phyloP scores from a whole-genome alignment of 1,284 basidiomycete genomes.

The Earliella scabrosa region DNA sequence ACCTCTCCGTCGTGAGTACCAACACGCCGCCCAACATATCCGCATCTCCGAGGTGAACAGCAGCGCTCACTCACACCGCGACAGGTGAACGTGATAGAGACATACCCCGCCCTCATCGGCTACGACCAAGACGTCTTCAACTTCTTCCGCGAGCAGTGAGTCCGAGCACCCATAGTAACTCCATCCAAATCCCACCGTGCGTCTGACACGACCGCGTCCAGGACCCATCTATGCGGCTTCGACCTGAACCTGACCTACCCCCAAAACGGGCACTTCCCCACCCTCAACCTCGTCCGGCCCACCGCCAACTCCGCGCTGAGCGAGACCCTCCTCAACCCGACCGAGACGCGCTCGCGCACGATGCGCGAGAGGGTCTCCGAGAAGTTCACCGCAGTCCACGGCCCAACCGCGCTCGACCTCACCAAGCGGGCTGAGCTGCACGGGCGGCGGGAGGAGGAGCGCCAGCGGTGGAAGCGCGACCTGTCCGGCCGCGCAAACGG shows the following conservation, averaged over 20 bases:
- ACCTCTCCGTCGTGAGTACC: constrained; percentile 51
- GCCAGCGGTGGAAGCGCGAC: constrained; percentile 29
- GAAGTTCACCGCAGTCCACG: constrained; percentile 16
- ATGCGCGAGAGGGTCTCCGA: constrained; percentile 11
- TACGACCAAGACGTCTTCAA: constrained; percentile 68
- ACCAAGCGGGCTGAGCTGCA: constrained; percentile 12
- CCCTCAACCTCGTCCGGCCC: constrained; percentile 26
- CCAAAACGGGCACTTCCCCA: constrained; percentile 55
- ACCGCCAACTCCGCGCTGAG: constrained; percentile 7
- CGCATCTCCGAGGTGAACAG: too few species aligned
- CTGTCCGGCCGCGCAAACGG: constrained; percentile 31
- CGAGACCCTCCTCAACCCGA: constrained; percentile 13
- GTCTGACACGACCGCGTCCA: not conserved
- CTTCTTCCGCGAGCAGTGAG: constrained; percentile 69
- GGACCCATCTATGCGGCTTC: constrained; percentile 46
- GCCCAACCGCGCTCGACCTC: constrained; percentile 3
- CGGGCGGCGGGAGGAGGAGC: constrained; percentile 22
- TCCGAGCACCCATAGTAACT: not conserved
- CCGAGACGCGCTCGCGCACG: constrained; percentile 16
- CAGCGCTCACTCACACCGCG: too few species aligned
- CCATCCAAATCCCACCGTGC: not conserved
- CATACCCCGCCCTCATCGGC: constrained; percentile 71
- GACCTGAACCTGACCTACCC: constrained; percentile 74
- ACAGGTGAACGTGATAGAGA: constrained; percentile 61
- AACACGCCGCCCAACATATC: not conserved